A percentile compares a stretch with the other conserved stretches of the same genome.
Conservation (phyloP, 352 stramenopile species). For the Peronospora farinosa region DNA sequence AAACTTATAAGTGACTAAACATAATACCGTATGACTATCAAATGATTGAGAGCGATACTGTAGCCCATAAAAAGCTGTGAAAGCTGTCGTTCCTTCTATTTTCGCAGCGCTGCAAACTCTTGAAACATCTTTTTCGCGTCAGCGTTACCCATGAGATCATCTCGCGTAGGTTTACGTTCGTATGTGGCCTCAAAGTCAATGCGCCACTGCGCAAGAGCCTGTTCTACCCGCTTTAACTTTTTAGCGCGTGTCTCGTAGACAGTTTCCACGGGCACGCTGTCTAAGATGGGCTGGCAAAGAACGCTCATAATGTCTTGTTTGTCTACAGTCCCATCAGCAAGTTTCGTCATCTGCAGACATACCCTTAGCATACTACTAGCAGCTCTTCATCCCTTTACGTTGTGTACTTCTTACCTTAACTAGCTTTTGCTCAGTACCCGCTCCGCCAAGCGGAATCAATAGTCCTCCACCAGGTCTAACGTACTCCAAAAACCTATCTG, state of each 20-base stretch:
- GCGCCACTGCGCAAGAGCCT: constrained; percentile 57
- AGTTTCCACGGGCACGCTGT: constrained; percentile 41
- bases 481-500: constrained; percentile 57
- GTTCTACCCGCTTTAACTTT: constrained; percentile 54
- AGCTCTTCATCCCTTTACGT: too few relatives aligned
- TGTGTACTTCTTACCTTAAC: constrained; percentile 49
- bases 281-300: constrained; percentile 75
- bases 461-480: constrained; percentile 66
- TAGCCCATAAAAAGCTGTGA: too few relatives aligned
- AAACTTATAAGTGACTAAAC: too few relatives aligned
- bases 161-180: constrained; percentile 45
- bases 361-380: constrained; percentile 8
- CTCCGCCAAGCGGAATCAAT: constrained; percentile 57
- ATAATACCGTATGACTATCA: too few relatives aligned
- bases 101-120: constrained; percentile 63
- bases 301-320: constrained; percentile 82
- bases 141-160: constrained; percentile 60
- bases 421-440: constrained; percentile 64
- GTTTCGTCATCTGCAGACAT: constrained; percentile 57
- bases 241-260: constrained; percentile 50
- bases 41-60: too few relatives aligned
- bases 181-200: constrained; percentile 50
- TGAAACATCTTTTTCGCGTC: constrained; percentile 57
- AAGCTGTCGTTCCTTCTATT: constrained; percentile 43
- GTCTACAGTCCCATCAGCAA: constrained; percentile 40